These are phyloP conservation scores for Chaetomium fimeti DNA, from an alignment of 495 filamentous ascomycete species.

Conservation along the genomic window DNA sequence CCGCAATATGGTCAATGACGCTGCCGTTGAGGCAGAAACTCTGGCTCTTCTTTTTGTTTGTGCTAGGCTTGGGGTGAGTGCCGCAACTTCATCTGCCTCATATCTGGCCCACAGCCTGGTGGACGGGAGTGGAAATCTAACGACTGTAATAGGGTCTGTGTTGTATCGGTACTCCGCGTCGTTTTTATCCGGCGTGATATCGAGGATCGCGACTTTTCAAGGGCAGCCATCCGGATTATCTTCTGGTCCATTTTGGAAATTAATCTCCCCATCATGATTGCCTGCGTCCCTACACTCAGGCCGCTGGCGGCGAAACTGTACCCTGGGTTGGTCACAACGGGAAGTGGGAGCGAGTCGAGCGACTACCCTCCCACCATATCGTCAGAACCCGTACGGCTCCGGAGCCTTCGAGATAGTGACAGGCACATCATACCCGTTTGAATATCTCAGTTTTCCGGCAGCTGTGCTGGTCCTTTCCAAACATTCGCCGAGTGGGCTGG, in stretches of 20 bases:
- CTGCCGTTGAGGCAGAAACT: slow-evolving; percentile 27
- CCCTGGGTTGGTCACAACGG: not conserved
- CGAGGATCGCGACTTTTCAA: not conserved
- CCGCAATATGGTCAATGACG: slow-evolving; percentile 28
- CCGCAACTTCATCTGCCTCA: not conserved
- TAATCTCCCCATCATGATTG: slow-evolving; percentile 35
- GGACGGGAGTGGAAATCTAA: not conserved
- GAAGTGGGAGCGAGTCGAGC: not conserved
- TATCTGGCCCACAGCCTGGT: not conserved
- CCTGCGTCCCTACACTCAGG: slow-evolving; percentile 34
- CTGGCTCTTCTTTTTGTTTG: slow-evolving; percentile 22
- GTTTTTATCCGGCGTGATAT: slow-evolving; percentile 12
- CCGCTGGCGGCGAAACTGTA: slow-evolving; percentile 28
- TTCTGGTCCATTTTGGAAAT: slow-evolving; percentile 37
- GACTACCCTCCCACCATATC: not conserved
- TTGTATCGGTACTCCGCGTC: slow-evolving; percentile 33
- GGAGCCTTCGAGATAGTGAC: not conserved
- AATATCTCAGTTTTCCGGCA: not conserved
- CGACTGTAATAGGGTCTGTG: slow-evolving; percentile 27
- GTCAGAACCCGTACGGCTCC: not conserved
- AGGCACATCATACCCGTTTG: not conserved
- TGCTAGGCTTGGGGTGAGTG: slow-evolving; percentile 29
- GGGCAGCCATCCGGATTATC: slow-evolving; percentile 9
- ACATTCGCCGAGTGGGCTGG: not conserved
- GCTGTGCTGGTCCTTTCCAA: not conserved